phyloP scores from a whole-genome alignment of 139 green algal species.

The Micractinium conductrix region DNA sequence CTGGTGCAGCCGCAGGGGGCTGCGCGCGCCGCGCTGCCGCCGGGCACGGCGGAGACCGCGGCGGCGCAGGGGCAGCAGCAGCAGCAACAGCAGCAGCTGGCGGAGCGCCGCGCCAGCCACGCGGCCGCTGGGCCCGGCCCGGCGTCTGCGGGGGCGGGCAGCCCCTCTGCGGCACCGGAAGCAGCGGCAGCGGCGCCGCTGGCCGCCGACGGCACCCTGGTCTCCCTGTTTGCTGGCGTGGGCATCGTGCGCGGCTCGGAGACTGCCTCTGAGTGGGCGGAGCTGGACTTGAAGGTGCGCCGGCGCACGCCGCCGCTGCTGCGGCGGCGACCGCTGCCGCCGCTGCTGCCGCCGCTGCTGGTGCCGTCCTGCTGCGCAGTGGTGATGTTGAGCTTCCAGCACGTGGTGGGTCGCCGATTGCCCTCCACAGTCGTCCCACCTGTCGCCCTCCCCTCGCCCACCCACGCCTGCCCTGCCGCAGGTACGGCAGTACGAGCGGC shows the following conservation, averaged over 20 bases:
- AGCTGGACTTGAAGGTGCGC: constrained; percentile 92
- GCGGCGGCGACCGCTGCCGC: constrained; percentile 43
- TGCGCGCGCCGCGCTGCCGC: not conserved
- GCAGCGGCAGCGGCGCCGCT: not conserved
- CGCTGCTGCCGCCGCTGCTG: no score
- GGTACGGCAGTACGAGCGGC: constrained; percentile 63
- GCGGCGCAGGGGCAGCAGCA: not conserved
- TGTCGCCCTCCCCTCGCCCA: no score
- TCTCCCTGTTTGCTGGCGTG: constrained; percentile 93
- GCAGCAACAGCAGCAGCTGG: not conserved
- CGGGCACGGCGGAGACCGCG: no score
- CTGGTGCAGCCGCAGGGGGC: constrained; percentile 63
- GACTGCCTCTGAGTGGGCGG: constrained; percentile 87
- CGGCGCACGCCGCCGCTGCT: constrained; percentile 73
- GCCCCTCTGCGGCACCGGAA: no score
- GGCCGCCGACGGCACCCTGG: not conserved
- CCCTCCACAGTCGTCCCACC: no score
- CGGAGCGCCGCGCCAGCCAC: constrained; percentile 8
- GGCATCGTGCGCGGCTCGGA: constrained; percentile 91
- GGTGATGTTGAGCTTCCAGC: no score
- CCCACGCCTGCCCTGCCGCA: no score
- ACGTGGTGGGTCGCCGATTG: no score
- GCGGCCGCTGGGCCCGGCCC: not conserved
- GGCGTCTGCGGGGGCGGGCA: not conserved
- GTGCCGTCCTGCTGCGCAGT: no score